A percentile compares a stretch with the other conserved stretches of the same genome.
Conservation (phyloP, 176 grass and related monocot species). For the Bothriochloa decipiens region DNA sequence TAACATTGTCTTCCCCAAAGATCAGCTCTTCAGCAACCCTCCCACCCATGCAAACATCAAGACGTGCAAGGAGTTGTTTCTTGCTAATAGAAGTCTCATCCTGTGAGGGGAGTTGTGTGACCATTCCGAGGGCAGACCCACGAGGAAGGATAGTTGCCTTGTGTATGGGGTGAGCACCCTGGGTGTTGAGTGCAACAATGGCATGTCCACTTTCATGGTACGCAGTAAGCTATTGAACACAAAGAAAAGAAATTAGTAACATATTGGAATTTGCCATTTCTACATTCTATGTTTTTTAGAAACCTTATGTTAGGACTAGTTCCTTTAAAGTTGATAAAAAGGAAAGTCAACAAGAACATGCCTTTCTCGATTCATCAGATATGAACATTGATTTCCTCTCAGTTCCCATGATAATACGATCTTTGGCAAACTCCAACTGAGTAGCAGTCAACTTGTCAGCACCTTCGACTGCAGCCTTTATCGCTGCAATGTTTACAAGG, state of each 20-base stretch:
- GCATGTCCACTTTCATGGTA: conserved; percentile 99
- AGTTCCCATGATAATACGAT: conserved; percentile 98
- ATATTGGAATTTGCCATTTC: conserved; percentile 11
- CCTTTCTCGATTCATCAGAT: conserved; percentile 95
- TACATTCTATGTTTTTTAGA: conserved; percentile 8
- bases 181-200: conserved; percentile 94
- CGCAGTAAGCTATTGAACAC: conserved; percentile 72
- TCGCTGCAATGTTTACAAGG: conserved; percentile 96
- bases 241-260: conserved; percentile 33
- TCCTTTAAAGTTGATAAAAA: conserved; percentile 3
- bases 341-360: conserved; percentile 32
- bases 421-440: conserved; percentile 96
- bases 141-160: conserved; percentile 98
- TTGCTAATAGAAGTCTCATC: conserved; percentile 98
- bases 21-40: conserved; percentile 97
- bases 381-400: conserved; percentile 96
- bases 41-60: conserved; percentile 99
- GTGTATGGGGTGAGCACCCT: conserved; percentile 89
- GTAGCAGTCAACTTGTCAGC: conserved; percentile 71
- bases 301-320: not conserved
- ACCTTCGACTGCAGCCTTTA: conserved; percentile 97
- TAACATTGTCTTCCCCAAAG: conserved; percentile 97
- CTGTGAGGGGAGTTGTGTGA: conserved; percentile 94
- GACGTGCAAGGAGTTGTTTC: conserved; percentile 89
- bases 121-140: conserved; percentile 96